Evolutionary conservation across 768 basidiomycete genomes (phyloP).

Genomic region (Lactifluus pinguis): DNA sequence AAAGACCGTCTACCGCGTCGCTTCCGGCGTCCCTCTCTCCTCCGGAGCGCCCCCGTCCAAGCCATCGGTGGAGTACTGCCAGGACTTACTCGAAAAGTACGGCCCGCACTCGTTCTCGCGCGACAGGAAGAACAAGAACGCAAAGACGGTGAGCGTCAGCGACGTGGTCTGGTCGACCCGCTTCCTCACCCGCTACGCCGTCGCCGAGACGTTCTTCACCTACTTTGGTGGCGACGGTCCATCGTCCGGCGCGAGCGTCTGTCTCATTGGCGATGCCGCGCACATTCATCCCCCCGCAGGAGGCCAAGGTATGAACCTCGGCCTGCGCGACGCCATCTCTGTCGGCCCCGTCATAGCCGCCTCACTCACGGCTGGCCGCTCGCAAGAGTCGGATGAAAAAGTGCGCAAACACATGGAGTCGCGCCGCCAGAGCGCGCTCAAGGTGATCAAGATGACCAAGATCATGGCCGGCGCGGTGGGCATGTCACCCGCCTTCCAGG

Average conservation of each 20-base stretch:
- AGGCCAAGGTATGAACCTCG: slow-evolving; percentile 53
- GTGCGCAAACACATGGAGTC: slow-evolving; percentile 29
- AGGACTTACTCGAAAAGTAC: slow-evolving; percentile 34
- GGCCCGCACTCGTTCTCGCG: slow-evolving; percentile 31
- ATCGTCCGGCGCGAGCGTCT: slow-evolving; percentile 16
- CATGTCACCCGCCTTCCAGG: slow-evolving; percentile 23
- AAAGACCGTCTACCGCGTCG: slow-evolving; percentile 32
- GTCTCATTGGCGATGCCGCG: slow-evolving; percentile 41
- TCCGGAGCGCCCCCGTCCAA: slow-evolving; percentile 30
- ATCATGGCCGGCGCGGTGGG: slow-evolving; percentile 23
- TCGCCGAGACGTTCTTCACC: slow-evolving; percentile 33
- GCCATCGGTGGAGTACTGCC: slow-evolving; percentile 35
- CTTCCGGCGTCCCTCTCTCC: slow-evolving; percentile 29
- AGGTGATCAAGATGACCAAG: slow-evolving; percentile 36
- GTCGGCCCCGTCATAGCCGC: slow-evolving; percentile 35
- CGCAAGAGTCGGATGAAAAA: slow-evolving; percentile 25
- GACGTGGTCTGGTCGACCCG: slow-evolving; percentile 38
- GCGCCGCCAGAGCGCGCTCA: slow-evolving; percentile 34
- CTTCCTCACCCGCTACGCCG: slow-evolving; percentile 37
- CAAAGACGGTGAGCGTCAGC: slow-evolving; percentile 28
- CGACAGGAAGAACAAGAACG: slow-evolving; percentile 22
- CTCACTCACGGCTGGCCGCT: slow-evolving; percentile 24
- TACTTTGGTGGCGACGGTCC: slow-evolving; percentile 20
- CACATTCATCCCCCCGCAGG: slow-evolving; percentile 47
- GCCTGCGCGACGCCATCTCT: slow-evolving; percentile 42